These are phyloP conservation scores for Neonectria faginata DNA, from an alignment of 2,329 filamentous ascomycete genomes.

Conservation along the genomic window DNA sequence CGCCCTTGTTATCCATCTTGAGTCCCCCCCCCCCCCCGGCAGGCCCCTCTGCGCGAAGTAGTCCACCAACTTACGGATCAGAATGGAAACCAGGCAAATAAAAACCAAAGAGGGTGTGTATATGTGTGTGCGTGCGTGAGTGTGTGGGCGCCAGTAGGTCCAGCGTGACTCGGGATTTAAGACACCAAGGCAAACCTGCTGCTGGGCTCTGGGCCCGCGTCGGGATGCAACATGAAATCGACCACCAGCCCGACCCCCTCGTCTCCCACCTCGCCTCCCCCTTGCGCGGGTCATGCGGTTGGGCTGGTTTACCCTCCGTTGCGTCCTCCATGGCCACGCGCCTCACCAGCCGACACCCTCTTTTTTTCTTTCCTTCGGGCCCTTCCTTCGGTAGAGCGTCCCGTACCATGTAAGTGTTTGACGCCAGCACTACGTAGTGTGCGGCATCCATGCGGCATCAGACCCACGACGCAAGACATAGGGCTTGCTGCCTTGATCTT, in stretches of 20 bases:
- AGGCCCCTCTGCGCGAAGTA: not conserved
- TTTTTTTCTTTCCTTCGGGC: slow-evolving; percentile 5
- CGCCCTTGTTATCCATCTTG: slow-evolving; percentile 9
- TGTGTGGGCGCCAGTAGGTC: slow-evolving; percentile 43
- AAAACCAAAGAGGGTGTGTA: slow-evolving; percentile 10
- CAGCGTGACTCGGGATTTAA: slow-evolving; percentile 54
- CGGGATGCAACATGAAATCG: slow-evolving; percentile 47
- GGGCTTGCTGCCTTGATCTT: slow-evolving; percentile 18
- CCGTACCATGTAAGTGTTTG: slow-evolving; percentile 11
- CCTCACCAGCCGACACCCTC: slow-evolving; percentile 38
- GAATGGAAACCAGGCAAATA: slow-evolving; percentile 3
- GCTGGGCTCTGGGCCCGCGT: slow-evolving; percentile 41
- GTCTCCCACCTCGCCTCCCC: slow-evolving; percentile 32
- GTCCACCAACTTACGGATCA: not conserved
- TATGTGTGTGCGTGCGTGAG: slow-evolving; percentile 35
- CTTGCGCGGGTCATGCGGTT: slow-evolving; percentile 31
- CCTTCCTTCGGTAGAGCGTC: slow-evolving; percentile 17
- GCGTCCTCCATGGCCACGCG: slow-evolving; percentile 40
- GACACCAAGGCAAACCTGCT: slow-evolving; percentile 51
- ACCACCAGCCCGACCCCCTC: slow-evolving; percentile 26
- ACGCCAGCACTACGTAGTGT: slow-evolving; percentile 3
- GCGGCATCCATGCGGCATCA: slow-evolving; percentile 5
- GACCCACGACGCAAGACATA: slow-evolving; percentile 18
- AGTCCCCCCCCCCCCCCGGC: slow-evolving; percentile 2
- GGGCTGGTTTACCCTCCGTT: slow-evolving; percentile 23